A percentile compares a stretch with the other conserved stretches of the same genome.
Evolutionary conservation across 2,329 filamentous ascomycete species (phyloP).

Genomic region (Colletotrichum navitas): DNA sequence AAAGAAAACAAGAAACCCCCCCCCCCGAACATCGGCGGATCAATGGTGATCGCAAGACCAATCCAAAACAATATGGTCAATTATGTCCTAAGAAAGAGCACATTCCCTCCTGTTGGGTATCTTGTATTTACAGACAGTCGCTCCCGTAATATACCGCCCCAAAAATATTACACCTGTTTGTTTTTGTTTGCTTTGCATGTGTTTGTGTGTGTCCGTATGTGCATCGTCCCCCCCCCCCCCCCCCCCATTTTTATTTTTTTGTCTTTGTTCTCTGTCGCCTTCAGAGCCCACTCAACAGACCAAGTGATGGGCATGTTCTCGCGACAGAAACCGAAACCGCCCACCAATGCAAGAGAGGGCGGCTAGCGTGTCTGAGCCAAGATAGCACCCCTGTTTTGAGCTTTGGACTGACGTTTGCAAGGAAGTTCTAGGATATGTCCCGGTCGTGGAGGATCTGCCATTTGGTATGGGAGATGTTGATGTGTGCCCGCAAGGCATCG

Average conservation of each 20-base stretch:
- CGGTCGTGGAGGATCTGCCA: conserved; percentile 58
- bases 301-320: background rate
- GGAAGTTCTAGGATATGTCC: conserved; percentile 22
- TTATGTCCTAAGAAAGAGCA: background rate
- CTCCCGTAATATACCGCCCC: background rate
- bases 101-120: conserved; percentile 2
- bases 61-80: background rate
- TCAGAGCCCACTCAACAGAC: background rate
- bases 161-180: background rate
- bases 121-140: conserved; percentile 4
- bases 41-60: background rate
- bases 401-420: background rate
- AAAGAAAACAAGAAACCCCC: no score
- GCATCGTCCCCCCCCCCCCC: background rate
- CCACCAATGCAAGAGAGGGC: background rate
- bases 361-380: background rate
- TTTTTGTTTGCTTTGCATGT: background rate
- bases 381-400: background rate
- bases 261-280: background rate
- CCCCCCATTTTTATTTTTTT: no score
- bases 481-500: conserved; percentile 51
- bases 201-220: background rate
- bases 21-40: background rate
- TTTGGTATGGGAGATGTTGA: conserved; percentile 55
- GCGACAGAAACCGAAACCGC: background rate